phyloP scores from a whole-genome alignment of 345 rosid species.

The Pugionium cornutum region DNA sequence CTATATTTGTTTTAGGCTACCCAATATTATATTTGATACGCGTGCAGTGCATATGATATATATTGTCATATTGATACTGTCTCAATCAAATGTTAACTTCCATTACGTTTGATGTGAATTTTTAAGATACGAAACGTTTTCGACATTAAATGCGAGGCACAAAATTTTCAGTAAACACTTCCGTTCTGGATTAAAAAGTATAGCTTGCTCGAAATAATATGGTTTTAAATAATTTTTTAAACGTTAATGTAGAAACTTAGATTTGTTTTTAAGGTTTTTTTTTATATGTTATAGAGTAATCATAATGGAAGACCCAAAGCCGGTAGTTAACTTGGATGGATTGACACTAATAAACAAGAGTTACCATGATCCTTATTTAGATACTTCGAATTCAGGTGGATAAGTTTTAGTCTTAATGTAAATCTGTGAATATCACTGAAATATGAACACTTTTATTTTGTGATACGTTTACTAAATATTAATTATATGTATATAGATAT shows the following conservation, averaged over 20 bases:
- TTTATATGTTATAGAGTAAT: not conserved
- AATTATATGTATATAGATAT: too few relatives aligned
- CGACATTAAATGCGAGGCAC: too few relatives aligned
- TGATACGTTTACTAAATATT: too few relatives aligned
- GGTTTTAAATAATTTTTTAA: too few relatives aligned
- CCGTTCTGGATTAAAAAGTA: not conserved
- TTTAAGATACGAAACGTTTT: conserved; percentile 18
- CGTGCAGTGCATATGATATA: conserved; percentile 33
- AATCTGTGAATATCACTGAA: too few relatives aligned
- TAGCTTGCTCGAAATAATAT: not conserved
- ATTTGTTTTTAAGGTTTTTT: not conserved
- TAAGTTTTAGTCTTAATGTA: too few relatives aligned
- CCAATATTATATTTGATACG: conserved; percentile 29
- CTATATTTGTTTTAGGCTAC: conserved; percentile 2
- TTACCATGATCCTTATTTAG: too few relatives aligned
- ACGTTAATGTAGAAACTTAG: too few relatives aligned
- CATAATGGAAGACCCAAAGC: not conserved
- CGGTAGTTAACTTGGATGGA: not conserved
- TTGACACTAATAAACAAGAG: conserved; percentile 1
- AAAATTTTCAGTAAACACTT: conserved; percentile 23
- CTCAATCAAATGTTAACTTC: conserved; percentile 23
- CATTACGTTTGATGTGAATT: conserved; percentile 35
- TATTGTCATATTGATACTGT: conserved; percentile 27
- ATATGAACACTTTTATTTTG: too few relatives aligned
- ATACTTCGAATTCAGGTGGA: too few relatives aligned